phyloP scores from a whole-genome alignment of 345 rosid species.

The Gossypium anomalum region DNA sequence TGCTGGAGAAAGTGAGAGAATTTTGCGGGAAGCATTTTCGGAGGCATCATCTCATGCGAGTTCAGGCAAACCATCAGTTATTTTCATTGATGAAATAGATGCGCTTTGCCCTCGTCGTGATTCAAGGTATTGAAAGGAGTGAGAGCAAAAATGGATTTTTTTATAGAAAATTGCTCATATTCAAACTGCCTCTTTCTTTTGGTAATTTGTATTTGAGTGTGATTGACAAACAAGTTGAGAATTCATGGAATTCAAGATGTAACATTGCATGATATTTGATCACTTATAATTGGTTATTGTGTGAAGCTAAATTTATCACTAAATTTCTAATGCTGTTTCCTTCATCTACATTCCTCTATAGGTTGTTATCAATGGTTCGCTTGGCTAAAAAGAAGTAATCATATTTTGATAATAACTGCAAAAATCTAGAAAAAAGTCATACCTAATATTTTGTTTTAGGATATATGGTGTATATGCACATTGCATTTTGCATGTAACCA shows the following conservation, averaged over 20 bases:
- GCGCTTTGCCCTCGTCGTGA: constrained; percentile 79
- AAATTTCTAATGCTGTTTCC: neutral
- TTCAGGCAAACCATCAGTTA: constrained; percentile 65
- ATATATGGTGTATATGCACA: neutral
- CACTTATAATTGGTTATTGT: neutral
- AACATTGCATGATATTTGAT: neutral
- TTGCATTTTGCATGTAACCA: constrained; percentile 5
- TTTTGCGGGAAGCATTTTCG: constrained; percentile 70
- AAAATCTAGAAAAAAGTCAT: neutral
- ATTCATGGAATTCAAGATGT: constrained; percentile 1
- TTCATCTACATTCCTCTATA: neutral
- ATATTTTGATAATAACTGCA: neutral
- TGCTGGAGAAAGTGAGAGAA: constrained; percentile 87
- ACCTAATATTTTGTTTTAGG: neutral
- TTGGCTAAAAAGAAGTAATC: neutral
- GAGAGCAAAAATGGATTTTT: neutral
- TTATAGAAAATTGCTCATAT: neutral
- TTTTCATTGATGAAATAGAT: constrained; percentile 90
- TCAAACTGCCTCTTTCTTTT: neutral
- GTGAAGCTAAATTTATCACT: neutral
- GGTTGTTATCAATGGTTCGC: neutral
- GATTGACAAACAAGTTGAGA: neutral
- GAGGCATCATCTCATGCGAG: constrained; percentile 63
- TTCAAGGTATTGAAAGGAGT: constrained; percentile 43
- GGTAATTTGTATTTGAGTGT: neutral